Evolutionary conservation across 1,284 basidiomycete species (phyloP).

Genomic region (Naganishia sp.): DNA sequence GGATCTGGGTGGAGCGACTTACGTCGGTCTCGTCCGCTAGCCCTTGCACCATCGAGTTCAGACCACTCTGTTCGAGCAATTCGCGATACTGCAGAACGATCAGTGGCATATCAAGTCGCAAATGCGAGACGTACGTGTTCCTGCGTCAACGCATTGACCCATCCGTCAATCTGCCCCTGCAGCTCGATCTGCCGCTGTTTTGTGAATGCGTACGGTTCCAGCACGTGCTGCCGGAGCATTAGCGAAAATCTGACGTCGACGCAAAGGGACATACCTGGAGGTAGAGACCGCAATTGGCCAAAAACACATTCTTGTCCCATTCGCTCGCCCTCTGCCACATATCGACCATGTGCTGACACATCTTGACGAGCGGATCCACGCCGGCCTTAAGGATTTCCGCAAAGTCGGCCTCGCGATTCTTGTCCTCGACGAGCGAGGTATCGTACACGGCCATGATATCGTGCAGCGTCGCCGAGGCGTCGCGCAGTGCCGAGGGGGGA

Average conservation of each 20-base stretch:
- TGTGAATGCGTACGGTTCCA: constrained; percentile 75
- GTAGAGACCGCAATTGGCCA: constrained; percentile 80
- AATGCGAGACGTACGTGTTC: constrained; percentile 69
- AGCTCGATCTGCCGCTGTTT: constrained; percentile 63
- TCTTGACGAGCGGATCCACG: constrained; percentile 76
- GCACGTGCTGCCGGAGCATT: constrained; percentile 59
- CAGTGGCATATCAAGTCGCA: not conserved
- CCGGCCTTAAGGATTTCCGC: constrained; percentile 73
- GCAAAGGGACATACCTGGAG: constrained; percentile 61
- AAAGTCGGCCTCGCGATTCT: constrained; percentile 57
- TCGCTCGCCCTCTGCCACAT: constrained; percentile 57
- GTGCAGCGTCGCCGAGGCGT: constrained; percentile 76
- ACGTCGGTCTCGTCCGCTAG: constrained; percentile 63
- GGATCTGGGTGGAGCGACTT: constrained; percentile 39
- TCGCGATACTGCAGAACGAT: constrained; percentile 62
- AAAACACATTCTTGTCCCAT: constrained; percentile 80
- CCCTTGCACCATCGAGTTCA: constrained; percentile 65
- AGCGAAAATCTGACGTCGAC: not conserved
- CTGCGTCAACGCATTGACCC: constrained; percentile 68
- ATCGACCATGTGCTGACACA: constrained; percentile 69
- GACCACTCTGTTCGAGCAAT: constrained; percentile 71
- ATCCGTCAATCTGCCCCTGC: constrained; percentile 64
- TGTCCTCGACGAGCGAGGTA: constrained; percentile 65
- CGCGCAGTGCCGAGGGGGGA: constrained; percentile 74
- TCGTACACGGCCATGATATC: constrained; percentile 87